These are phyloP conservation scores for Boletales sp. DNA, from an alignment of 768 basidiomycete species.

Conservation along the genomic window DNA sequence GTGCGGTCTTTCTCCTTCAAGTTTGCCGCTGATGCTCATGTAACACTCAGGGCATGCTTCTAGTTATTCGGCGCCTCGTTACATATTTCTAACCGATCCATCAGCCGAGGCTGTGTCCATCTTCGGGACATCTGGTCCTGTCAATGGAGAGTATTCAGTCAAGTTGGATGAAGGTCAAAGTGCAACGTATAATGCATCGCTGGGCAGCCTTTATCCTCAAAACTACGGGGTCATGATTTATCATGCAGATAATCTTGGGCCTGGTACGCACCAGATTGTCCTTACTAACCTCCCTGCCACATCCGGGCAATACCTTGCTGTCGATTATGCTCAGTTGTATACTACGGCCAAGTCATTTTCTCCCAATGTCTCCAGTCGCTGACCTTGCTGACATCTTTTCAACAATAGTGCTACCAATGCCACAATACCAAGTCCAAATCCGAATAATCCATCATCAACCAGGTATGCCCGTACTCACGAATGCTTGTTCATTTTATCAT, in stretches of 20 bases:
- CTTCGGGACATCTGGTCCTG: constrained; percentile 41
- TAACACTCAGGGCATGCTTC: constrained; percentile 19
- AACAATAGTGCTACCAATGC: no score
- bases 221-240: constrained; percentile 31
- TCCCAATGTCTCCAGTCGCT: neutral
- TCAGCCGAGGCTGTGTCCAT: constrained; percentile 43
- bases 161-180: constrained; percentile 33
- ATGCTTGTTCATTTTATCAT: no score
- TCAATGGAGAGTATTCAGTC: constrained; percentile 33
- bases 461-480: no score
- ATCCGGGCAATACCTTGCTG: constrained; percentile 19
- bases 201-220: constrained; percentile 11
- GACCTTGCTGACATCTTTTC: neutral
- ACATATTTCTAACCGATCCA: neutral
- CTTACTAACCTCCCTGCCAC: constrained; percentile 29
- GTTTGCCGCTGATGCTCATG: constrained; percentile 4
- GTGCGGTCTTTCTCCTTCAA: constrained; percentile 23
- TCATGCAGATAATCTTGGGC: constrained; percentile 37
- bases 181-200: constrained; percentile 19
- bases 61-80: neutral
- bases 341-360: constrained; percentile 18
- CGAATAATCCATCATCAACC: no score
- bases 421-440: neutral
- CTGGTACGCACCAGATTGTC: constrained; percentile 34
- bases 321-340: constrained; percentile 34